Evolutionary conservation across 2,329 filamentous ascomycete species (phyloP).

Genomic region (Trichoderma koningiopsis): DNA sequence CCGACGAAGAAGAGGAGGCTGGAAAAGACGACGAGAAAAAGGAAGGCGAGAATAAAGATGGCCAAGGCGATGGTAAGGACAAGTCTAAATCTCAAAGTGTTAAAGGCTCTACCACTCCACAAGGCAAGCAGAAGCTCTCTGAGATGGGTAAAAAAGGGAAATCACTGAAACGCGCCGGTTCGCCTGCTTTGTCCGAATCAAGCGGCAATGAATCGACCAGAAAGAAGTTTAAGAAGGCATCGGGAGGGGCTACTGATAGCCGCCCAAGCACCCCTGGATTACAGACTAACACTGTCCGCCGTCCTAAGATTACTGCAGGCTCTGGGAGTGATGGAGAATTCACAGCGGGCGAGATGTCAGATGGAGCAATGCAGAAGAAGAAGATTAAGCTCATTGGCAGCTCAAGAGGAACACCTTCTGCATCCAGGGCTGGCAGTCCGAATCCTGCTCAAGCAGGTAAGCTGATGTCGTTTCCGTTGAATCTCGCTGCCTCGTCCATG

Average conservation of each 20-base stretch:
- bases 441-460: slow-evolving; percentile 47
- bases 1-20: slow-evolving; percentile 42
- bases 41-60: slow-evolving; percentile 60
- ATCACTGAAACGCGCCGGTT: slow-evolving; percentile 79
- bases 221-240: slow-evolving; percentile 72
- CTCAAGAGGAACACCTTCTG: slow-evolving; percentile 55
- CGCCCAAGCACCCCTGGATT: slow-evolving; percentile 57
- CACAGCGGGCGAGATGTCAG: slow-evolving; percentile 68
- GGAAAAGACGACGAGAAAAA: slow-evolving; percentile 46
- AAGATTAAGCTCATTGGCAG: slow-evolving; percentile 58
- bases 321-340: slow-evolving; percentile 73
- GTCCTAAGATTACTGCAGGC: slow-evolving; percentile 52
- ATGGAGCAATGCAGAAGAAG: slow-evolving; percentile 53
- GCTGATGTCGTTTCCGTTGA: slow-evolving; percentile 24
- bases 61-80: slow-evolving; percentile 58
- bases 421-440: slow-evolving; percentile 65
- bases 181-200: slow-evolving; percentile 84
- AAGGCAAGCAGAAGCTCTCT: slow-evolving; percentile 50
- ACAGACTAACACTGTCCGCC: slow-evolving; percentile 42
- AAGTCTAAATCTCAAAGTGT: slow-evolving; percentile 56
- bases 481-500: background rate
- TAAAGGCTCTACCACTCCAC: slow-evolving; percentile 66
- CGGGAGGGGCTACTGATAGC: slow-evolving; percentile 51
- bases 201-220: slow-evolving; percentile 88
- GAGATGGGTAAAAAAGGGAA: slow-evolving; percentile 54